Evolutionary conservation across 2,329 filamentous ascomycete species (phyloP), one percentile per base, ranked within the genome.

Genomic region (Phyllosticta citriasiana): DNA sequence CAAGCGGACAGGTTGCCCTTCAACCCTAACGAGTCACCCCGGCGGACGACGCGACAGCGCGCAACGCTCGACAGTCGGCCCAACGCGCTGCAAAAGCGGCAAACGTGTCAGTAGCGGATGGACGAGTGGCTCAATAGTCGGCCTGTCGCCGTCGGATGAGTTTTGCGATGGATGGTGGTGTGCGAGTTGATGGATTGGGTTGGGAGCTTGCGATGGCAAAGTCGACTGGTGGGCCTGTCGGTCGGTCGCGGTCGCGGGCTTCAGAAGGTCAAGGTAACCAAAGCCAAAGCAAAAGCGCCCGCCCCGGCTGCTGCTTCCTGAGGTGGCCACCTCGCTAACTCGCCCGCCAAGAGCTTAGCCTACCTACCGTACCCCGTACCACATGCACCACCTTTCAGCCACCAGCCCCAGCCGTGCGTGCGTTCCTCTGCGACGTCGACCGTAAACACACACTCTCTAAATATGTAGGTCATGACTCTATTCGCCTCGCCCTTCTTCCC

Each of bases 171-270:
- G 35, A 16, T 50, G 57, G 55, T 51, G 57, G 57, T 30, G 55
- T 6, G 35, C 55, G 56, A 58, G 55, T 57, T 58, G 62, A 63
- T 63, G 62, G 53, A 58, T 30, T 57, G 53, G 57, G 40, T 55
- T 47, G 40, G 40, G 40, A 47, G 40, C 40, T n/a, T 16, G 40
- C 40, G 40, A 47, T n/a, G 40, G 40, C 40, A 47, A 47, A 47
- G 40, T 47, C 40, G n/a, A 47, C 35, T 52, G 62, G 50, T 53
- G 53, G 55, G 54, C 54, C 54, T 53, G 26, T 53, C 56, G 61
- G 57, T 60, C n/a, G 62, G 55, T 61, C 54, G 62, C 55, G 47
- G 58, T 61, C 54, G 62, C 55, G 47, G 58, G 54, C 57, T 55
- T 54, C 54, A 33, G 59, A 47, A 22, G 40, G 40, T 47, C 40